Evolutionary conservation across 345 rosid genomes (phyloP).

Genomic region (Gossypium raimondii): DNA sequence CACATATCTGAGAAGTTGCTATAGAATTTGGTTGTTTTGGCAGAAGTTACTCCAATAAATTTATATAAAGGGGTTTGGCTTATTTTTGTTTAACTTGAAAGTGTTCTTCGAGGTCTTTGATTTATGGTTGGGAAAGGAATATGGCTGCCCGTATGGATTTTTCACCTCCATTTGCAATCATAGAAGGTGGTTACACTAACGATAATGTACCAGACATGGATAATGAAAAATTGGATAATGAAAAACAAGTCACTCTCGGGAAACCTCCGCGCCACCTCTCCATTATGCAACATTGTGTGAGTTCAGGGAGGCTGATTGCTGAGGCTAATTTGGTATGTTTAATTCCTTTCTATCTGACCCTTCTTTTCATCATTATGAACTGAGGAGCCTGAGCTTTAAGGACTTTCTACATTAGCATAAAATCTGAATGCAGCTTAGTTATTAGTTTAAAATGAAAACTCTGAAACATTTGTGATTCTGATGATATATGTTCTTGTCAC

Average conservation of each 20-base stretch:
- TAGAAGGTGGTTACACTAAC: conserved; percentile 46
- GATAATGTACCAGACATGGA: conserved; percentile 34
- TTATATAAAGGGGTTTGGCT: conserved; percentile 7
- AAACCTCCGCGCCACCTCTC: conserved; percentile 80
- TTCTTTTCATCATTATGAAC: neutral
- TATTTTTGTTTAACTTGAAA: conserved; percentile 1
- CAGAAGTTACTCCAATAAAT: neutral
- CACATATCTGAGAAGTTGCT: neutral
- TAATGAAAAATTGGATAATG: conserved; percentile 41
- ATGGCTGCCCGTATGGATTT: conserved; percentile 63
- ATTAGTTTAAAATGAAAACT: neutral
- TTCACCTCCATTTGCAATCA: conserved; percentile 40
- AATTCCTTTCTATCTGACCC: neutral
- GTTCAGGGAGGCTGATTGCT: conserved; percentile 40
- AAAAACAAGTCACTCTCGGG: conserved; percentile 44
- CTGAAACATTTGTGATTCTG: neutral
- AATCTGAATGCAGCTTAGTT: neutral
- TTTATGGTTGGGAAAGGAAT: conserved; percentile 41
- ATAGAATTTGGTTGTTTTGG: neutral
- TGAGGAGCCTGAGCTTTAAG: neutral
- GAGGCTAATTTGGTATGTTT: conserved; percentile 51
- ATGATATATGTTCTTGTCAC: neutral
- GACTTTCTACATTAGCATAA: neutral
- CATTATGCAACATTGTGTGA: conserved; percentile 37
- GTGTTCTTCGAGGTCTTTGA: conserved; percentile 9